Evolutionary conservation across 1,284 basidiomycete genomes (phyloP).

Genomic region (Ustilago hordei): DNA sequence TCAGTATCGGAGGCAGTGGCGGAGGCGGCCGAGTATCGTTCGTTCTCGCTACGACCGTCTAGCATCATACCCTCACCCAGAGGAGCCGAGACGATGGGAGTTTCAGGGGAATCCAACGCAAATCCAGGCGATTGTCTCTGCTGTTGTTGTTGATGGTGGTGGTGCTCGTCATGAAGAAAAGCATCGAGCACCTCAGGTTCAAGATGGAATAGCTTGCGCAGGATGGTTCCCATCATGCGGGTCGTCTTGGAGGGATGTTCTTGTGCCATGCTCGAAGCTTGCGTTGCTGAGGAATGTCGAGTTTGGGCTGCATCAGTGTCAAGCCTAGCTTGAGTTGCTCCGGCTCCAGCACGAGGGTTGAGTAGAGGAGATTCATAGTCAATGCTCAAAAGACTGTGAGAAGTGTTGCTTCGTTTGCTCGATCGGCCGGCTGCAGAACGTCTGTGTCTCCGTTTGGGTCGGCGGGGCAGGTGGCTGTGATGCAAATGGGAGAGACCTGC

Average conservation of each 20-base stretch:
- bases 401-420: slow-evolving; percentile 53
- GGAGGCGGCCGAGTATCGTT: slow-evolving; percentile 11
- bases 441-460: slow-evolving; percentile 46
- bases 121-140: slow-evolving; percentile 21
- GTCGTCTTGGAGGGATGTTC: slow-evolving; percentile 39
- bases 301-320: slow-evolving; percentile 29
- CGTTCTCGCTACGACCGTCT: slow-evolving; percentile 32
- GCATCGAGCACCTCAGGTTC: slow-evolving; percentile 55
- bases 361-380: slow-evolving; percentile 34
- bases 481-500: slow-evolving; percentile 42
- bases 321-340: slow-evolving; percentile 1
- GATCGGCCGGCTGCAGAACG: slow-evolving; percentile 39
- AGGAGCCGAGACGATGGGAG: slow-evolving; percentile 21
- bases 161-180: slow-evolving; percentile 37
- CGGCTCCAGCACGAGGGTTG: slow-evolving; percentile 2
- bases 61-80: slow-evolving; percentile 29
- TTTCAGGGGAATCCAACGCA: slow-evolving; percentile 29
- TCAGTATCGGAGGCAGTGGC: slow-evolving; percentile 10
- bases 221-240: slow-evolving; percentile 43
- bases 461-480: slow-evolving; percentile 24
- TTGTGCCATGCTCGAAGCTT: slow-evolving; percentile 18
- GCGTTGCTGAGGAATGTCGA: slow-evolving; percentile 14
- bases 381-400: slow-evolving; percentile 40
- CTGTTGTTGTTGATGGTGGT: slow-evolving; percentile 3
- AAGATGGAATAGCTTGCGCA: slow-evolving; percentile 47